Evolutionary conservation across 2,329 filamentous ascomycete genomes (phyloP).

Genomic region (Diaporthe ampelina): DNA sequence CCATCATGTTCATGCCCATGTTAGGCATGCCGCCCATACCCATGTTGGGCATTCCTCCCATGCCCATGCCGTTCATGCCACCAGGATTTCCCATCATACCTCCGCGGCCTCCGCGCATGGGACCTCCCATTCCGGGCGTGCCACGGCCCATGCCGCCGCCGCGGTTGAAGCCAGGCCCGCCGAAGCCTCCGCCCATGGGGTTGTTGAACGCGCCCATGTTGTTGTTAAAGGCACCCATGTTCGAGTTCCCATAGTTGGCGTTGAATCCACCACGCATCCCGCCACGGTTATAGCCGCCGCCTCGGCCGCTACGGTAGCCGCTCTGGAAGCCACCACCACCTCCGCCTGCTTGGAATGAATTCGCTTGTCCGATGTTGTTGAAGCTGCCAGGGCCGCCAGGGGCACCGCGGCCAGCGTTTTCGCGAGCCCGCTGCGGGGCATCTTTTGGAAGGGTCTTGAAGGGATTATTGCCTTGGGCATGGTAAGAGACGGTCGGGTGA

Average conservation of each 20-base stretch:
- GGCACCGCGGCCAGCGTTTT: conserved; percentile 67
- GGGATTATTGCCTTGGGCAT: conserved; percentile 82
- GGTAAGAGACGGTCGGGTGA: conserved; percentile 74
- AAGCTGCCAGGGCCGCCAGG: conserved; percentile 59
- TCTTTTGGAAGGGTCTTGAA: conserved; percentile 95
- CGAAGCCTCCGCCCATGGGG: conserved; percentile 64
- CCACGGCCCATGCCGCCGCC: conserved; percentile 59
- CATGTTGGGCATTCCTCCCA: conserved; percentile 54
- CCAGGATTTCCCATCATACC: conserved; percentile 67
- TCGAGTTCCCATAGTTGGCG: conserved; percentile 60
- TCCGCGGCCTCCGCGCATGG: conserved; percentile 67
- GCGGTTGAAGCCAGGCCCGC: conserved; percentile 63
- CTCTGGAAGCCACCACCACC: conserved; percentile 58
- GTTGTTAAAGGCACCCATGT: conserved; percentile 42
- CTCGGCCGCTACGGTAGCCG: conserved; percentile 68
- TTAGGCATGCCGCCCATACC: conserved; percentile 59
- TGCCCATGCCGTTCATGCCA: conserved; percentile 70
- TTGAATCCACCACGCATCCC: conserved; percentile 62
- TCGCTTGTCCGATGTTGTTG: conserved; percentile 61
- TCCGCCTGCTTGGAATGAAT: conserved; percentile 53
- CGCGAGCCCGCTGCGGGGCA: conserved; percentile 79
- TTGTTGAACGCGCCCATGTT: conserved; percentile 48
- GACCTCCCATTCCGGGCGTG: conserved; percentile 57
- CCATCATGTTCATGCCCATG: conserved; percentile 57
- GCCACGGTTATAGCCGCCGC: conserved; percentile 62